Evolutionary conservation across 345 rosid genomes (phyloP), one percentile per base, ranked within the genome.

Genomic region (Jatropha curcas): DNA sequence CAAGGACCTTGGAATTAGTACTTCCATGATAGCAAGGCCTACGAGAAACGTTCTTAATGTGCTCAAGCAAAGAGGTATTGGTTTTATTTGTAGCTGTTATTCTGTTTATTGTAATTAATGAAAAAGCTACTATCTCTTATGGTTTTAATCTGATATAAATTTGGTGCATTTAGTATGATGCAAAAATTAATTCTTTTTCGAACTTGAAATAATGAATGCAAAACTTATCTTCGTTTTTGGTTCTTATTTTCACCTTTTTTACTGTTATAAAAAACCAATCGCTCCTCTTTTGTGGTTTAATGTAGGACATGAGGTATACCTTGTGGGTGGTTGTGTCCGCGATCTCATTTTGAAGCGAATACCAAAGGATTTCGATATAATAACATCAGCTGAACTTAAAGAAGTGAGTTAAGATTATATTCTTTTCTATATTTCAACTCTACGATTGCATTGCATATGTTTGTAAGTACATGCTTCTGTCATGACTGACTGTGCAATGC

Each of bases 301-400:
- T 72, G 56, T 70, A 93, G 99, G 99, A 50, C 81, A 84, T 79
- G 90, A 88, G 67, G 99, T 89, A 66, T 91, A 93, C 78, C 97
- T 93, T 68, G 99, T 96, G 8, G 99, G 98, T 74, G 99, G 99
- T 12, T 91, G 98, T 67, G 97, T 96, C 45, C 82, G 99, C 65
- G 99, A 96, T 88, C 96, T 96, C 78, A 84, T 93, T 55, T 76
- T 96, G 76, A 88, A 89, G 80, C 77, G 90, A 80, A 86, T 76
- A 34, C 99, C 99, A 0, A 89, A 90, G 71, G 99, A 96, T 80
- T 96, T 93, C 19, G 97, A 96, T 79, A 76, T 96, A 56, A 77
- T 96, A 66, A 96, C 99, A 45, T 86, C 98, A 62, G 98, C 97
- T 46, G 85, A 93, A 75, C 97, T 96, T 73, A 86, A 65, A 74